These are phyloP conservation scores for Tagetes patula DNA, from an alignment of 129 eudicot genomes.

Conservation along the genomic window DNA sequence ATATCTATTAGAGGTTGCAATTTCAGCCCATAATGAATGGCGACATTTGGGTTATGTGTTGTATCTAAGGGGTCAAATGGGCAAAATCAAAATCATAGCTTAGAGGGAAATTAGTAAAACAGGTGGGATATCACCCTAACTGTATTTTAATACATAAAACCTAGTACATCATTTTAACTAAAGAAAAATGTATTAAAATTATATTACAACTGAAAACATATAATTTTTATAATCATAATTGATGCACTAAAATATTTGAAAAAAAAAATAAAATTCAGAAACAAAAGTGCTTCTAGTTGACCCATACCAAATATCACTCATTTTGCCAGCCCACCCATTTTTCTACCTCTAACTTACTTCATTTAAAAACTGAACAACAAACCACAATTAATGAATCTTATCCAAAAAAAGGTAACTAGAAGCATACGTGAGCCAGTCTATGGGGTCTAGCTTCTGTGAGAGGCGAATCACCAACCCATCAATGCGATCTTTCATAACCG, in stretches of 20 bases:
- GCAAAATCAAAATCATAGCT: neutral
- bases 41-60: neutral
- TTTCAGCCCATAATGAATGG: neutral
- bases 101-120: neutral
- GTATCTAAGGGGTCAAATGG: neutral
- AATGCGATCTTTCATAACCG: slow-evolving; percentile 57
- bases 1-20: neutral
- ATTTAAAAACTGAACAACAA: neutral
- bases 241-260: neutral
- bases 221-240: neutral
- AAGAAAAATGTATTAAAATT: neutral
- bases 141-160: neutral
- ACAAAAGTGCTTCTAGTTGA: neutral
- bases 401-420: neutral
- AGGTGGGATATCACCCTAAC: neutral
- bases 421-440: slow-evolving; percentile 94
- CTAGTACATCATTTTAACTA: neutral
- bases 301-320: neutral
- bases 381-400: slow-evolving; percentile 11
- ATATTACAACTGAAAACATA: neutral
- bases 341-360: neutral
- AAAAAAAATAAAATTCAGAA: neutral
- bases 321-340: neutral
- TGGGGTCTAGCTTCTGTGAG: slow-evolving; percentile 89
- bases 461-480: slow-evolving; percentile 56